Evolutionary conservation across 805 yeast species (phyloP).

Genomic region (Lipomyces sp.): DNA sequence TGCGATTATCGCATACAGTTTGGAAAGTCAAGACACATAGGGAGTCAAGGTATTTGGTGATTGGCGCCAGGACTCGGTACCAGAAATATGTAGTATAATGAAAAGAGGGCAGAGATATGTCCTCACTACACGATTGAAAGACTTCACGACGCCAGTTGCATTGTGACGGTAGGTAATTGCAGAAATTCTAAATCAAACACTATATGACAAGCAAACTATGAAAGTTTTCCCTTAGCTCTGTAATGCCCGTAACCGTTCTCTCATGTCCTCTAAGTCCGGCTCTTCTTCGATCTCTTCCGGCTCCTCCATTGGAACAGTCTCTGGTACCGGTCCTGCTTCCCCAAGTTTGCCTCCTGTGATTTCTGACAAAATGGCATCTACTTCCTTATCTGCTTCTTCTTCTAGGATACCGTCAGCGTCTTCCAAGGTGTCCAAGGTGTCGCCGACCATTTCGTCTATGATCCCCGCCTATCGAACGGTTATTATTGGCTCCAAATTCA

Average conservation of each 20-base stretch:
- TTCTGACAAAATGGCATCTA: conserved; percentile 62
- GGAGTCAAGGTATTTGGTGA: neutral
- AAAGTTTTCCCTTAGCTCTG: conserved; percentile 54
- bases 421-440: conserved; percentile 71
- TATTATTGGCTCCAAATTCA: neutral
- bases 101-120: neutral
- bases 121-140: neutral
- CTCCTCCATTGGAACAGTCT: conserved; percentile 40
- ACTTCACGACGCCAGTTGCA: neutral
- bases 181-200: conserved; percentile 13
- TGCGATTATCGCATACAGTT: neutral
- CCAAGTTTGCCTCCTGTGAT: conserved; percentile 52
- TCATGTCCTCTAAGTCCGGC: conserved; percentile 79
- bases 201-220: neutral
- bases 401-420: conserved; percentile 67
- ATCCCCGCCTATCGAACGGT: conserved; percentile 51
- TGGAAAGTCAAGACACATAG: neutral
- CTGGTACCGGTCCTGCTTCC: conserved; percentile 49
- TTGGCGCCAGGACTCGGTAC: neutral
- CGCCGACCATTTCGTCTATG: conserved; percentile 94
- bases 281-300: conserved; percentile 65
- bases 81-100: conserved; percentile 8
- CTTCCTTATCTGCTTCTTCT: conserved; percentile 65
- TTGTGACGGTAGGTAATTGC: neutral
- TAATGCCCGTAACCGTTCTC: conserved; percentile 82